Percentiles rank a stretch among this genome's conserved stretches.
These are phyloP conservation scores for Aureobasidium sp. DNA, from an alignment of 2,329 filamentous ascomycete genomes.

Conservation along the genomic window DNA sequence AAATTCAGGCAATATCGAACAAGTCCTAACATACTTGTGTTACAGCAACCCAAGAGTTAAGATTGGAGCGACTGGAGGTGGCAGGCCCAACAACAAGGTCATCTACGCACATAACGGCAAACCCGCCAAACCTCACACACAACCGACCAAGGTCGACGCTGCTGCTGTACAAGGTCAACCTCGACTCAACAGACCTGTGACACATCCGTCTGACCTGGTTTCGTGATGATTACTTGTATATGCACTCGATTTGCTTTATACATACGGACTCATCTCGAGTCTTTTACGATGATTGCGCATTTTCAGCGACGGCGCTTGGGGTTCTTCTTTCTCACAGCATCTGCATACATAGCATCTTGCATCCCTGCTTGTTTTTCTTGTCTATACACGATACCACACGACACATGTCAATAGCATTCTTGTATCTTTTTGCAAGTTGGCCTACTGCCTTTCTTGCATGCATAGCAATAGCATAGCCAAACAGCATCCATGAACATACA, in stretches of 20 bases:
- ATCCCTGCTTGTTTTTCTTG: not conserved
- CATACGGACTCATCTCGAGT: not conserved
- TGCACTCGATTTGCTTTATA: not conserved
- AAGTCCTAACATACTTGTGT: not conserved
- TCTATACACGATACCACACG: too few species aligned
- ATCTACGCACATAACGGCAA: not conserved
- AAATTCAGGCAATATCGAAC: not conserved
- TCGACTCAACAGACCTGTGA: not conserved
- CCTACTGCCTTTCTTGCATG: too few species aligned
- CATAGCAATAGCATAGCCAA: too few species aligned
- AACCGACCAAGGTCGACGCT: not conserved
- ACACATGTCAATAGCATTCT: not conserved
- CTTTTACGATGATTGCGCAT: not conserved
- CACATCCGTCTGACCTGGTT: not conserved
- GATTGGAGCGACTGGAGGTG: not conserved
- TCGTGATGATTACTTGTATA: not conserved
- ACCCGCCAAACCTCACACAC: too few species aligned
- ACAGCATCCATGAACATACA: too few species aligned
- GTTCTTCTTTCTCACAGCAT: not conserved
- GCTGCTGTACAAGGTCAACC: not conserved
- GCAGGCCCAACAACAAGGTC: constrained; percentile 1
- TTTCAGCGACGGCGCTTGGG: not conserved
- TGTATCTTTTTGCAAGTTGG: not conserved
- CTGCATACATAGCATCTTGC: not conserved
- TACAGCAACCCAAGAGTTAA: not conserved